Base-by-base conservation (phyloP, 2,329 filamentous ascomycete species). In the Ilyonectria destructans region DNA sequence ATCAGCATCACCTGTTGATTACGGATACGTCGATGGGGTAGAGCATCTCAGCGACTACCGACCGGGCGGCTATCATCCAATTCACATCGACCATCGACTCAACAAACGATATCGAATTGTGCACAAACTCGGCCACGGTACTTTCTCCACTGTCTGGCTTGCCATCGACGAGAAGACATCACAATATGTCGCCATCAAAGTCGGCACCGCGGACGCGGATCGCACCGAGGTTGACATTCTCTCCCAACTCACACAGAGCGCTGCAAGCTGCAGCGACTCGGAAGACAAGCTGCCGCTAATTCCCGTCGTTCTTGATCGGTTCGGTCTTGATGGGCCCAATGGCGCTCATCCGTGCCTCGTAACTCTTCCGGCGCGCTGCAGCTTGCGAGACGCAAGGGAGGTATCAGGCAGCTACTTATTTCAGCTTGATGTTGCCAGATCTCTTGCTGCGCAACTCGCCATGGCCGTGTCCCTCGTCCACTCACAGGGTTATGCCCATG, bases 31-130 rank as follows among this genome's bases (percentile, higher is more conserved):
- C 1, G 63, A 74, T 26, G 71, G 69, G n/a, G 78, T 76, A 13
- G 77, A 78, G 46, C 62, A 19, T 6, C 67, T 74, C 1, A 58
- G 69, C 12, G 17, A 74, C 52, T 84, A 84, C 67, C 56, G 66
- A 8, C 72, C 71, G 2, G 80, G 81, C 4, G 82, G 81, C 12
- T 84, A 81, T 67, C 80, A 84, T 59, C 82, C 83, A 4, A 73
- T 82, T 10, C 69, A 73, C 13, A 77, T 84, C 15, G 80, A 78
- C n/a, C 79, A 84, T 33, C 71, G 58, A 4, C 79, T 85, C 69
- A 52, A 71, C 15, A 56, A 64, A 3, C 74, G 75, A 33, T 79
- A 79, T 63, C 58, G 62, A 2, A 61, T 78, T 29, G 71, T 77
- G 2, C 73, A 78, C 51, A 80, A 79, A 58, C 76, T 80, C 31